Percentiles rank a stretch among this genome's conserved stretches.
Evolutionary conservation across 352 stramenopile genomes (phyloP).

Genomic region (Globisporangium recalcitrans): DNA sequence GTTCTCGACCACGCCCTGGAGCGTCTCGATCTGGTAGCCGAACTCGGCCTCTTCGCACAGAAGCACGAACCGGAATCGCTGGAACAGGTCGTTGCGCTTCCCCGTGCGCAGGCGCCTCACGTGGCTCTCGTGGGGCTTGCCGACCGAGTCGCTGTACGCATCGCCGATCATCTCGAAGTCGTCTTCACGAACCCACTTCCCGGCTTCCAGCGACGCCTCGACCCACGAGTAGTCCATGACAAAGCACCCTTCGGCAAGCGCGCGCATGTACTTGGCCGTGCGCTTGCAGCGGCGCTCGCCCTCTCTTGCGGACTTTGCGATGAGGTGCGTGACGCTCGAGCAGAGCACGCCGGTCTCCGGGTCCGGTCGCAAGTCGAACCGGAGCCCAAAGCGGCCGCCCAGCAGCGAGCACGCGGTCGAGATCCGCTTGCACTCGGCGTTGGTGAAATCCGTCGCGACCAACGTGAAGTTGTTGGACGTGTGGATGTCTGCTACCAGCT

Average conservation of each 20-base stretch:
- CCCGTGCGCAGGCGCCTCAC: constrained; percentile 42
- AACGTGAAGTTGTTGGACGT: constrained; percentile 36
- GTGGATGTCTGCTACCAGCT: constrained; percentile 10
- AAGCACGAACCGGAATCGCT: constrained; percentile 66
- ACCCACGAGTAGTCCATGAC: constrained; percentile 80
- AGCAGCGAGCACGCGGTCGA: constrained; percentile 52
- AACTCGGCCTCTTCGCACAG: constrained; percentile 65
- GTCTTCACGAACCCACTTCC: constrained; percentile 63
- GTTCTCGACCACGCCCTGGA: constrained; percentile 53
- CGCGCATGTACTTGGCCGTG: constrained; percentile 85
- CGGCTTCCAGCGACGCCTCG: constrained; percentile 48
- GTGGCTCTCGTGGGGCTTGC: constrained; percentile 63
- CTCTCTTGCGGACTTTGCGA: constrained; percentile 54
- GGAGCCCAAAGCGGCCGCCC: constrained; percentile 61
- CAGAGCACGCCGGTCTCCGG: constrained; percentile 27
- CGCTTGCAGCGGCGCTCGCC: constrained; percentile 57
- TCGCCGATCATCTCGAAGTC: constrained; percentile 76
- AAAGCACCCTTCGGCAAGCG: constrained; percentile 62
- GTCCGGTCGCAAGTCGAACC: constrained; percentile 68
- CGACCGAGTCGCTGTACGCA: constrained; percentile 68
- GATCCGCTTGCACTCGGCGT: constrained; percentile 48
- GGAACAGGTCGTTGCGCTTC: constrained; percentile 72
- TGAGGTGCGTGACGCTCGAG: constrained; percentile 69
- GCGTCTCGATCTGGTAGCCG: constrained; percentile 63
- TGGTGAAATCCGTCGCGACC: constrained; percentile 53